These are phyloP conservation scores for Cercospora zeina DNA, from an alignment of 2,329 filamentous ascomycete genomes.

Conservation along the genomic window DNA sequence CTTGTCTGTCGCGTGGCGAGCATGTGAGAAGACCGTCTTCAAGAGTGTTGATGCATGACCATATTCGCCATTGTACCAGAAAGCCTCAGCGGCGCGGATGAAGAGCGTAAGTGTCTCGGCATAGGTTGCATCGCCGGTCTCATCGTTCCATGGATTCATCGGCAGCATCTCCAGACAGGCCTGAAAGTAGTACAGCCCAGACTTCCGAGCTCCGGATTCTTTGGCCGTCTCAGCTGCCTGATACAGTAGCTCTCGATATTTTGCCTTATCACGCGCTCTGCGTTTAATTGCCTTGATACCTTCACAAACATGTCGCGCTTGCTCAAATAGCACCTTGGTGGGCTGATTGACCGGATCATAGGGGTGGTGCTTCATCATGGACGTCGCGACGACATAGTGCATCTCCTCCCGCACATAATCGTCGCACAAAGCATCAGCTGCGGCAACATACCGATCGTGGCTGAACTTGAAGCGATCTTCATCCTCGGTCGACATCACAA, in stretches of 20 bases:
- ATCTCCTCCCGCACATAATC: slow-evolving; percentile 69
- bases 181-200: slow-evolving; percentile 78
- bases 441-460: slow-evolving; percentile 83
- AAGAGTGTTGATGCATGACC: slow-evolving; percentile 68
- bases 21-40: slow-evolving; percentile 67
- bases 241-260: slow-evolving; percentile 72
- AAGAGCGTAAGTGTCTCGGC: slow-evolving; percentile 81
- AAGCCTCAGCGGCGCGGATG: slow-evolving; percentile 77
- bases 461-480: slow-evolving; percentile 85
- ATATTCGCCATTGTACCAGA: slow-evolving; percentile 74
- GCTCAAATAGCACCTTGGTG: slow-evolving; percentile 62
- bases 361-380: slow-evolving; percentile 69
- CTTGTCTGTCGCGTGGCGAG: slow-evolving; percentile 73
- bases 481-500: slow-evolving; percentile 76
- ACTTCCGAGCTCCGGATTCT: slow-evolving; percentile 79
- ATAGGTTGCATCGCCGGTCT: slow-evolving; percentile 70
- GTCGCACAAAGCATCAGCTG: slow-evolving; percentile 70
- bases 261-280: slow-evolving; percentile 53
- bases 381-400: slow-evolving; percentile 86
- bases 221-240: slow-evolving; percentile 75
- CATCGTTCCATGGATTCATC: slow-evolving; percentile 71
- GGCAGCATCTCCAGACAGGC: slow-evolving; percentile 78
- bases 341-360: slow-evolving; percentile 58
- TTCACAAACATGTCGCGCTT: slow-evolving; percentile 78
- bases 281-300: slow-evolving; percentile 72